Conservation (phyloP, 2,329 filamentous ascomycete species). For the Fusarium falciforme region DNA sequence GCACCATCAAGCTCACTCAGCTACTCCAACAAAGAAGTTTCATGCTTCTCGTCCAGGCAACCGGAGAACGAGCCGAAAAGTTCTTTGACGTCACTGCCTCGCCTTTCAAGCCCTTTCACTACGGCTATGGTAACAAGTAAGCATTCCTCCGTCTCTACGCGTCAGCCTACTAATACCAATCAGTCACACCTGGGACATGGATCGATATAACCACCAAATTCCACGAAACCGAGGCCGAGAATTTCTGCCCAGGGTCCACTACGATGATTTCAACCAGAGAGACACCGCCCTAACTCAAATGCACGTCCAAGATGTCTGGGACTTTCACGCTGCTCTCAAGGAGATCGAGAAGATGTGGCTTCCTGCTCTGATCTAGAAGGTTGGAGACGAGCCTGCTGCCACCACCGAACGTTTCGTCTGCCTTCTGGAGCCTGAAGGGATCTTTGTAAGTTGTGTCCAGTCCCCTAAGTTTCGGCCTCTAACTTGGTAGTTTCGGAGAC, state of each 20-base stretch:
- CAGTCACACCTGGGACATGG: neutral
- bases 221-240: neutral
- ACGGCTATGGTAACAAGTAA: neutral
- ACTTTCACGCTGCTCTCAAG: neutral
- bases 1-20: accelerated
- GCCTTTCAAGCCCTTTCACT: accelerated
- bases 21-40: neutral
- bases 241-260: neutral
- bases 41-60: neutral
- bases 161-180: neutral
- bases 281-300: neutral
- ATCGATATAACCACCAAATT: neutral
- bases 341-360: neutral
- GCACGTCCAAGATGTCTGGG: conserved; percentile 16
- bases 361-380: conserved; percentile 5
- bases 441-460: neutral
- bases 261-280: neutral
- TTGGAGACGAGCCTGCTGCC: accelerated
- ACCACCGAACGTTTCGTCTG: neutral
- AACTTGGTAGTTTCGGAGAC: neutral
- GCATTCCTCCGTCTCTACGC: accelerated
- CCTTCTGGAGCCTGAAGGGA: neutral
- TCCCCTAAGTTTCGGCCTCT: neutral
- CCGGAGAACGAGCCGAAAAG: accelerated
- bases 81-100: accelerated